phyloP scores from a whole-genome alignment of 2,329 filamentous ascomycete genomes.

The Diplocarpon mali region DNA sequence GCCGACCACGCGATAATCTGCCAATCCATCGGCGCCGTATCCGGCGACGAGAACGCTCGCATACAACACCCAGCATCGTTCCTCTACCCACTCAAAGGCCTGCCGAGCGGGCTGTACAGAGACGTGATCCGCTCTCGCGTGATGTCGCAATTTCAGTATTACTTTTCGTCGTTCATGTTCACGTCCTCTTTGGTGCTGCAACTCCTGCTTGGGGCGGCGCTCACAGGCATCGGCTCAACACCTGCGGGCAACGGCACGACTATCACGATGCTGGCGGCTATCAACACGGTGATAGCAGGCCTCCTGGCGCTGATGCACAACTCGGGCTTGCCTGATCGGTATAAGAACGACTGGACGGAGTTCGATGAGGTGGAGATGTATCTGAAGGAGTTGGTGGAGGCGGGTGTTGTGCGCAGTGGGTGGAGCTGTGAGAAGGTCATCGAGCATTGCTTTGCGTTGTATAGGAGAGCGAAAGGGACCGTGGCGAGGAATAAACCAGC shows the following conservation, averaged over 20 bases:
- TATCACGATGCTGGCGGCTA: constrained; percentile 18
- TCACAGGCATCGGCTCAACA: constrained; percentile 18
- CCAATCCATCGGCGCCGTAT: constrained; percentile 3
- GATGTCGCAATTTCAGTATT: constrained; percentile 12
- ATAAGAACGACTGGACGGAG: constrained; percentile 16
- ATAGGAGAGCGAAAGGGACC: constrained; percentile 12
- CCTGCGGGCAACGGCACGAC: constrained; percentile 6
- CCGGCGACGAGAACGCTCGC: constrained; percentile 2
- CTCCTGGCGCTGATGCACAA: constrained; percentile 16
- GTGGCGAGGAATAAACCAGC: constrained; percentile 14
- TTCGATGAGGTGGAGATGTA: constrained; percentile 15
- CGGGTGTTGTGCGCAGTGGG: constrained; percentile 8
- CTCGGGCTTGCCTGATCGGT: constrained; percentile 14
- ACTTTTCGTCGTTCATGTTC: constrained; percentile 14
- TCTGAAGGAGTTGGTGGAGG: constrained; percentile 11
- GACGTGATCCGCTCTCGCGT: constrained; percentile 12
- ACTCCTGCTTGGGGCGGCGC: constrained; percentile 18
- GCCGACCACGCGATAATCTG: constrained; percentile 2
- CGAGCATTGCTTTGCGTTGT: constrained; percentile 9
- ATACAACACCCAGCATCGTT: constrained; percentile 7
- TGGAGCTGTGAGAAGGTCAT: constrained; percentile 10
- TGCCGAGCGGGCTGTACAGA: constrained; percentile 18
- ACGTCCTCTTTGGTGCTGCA: constrained; percentile 16
- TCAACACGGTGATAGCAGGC: constrained; percentile 17
- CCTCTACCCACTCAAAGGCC: constrained; percentile 14